These are phyloP conservation scores for Deinandra increscens DNA, from an alignment of 129 eudicot genomes.

Conservation along the genomic window DNA sequence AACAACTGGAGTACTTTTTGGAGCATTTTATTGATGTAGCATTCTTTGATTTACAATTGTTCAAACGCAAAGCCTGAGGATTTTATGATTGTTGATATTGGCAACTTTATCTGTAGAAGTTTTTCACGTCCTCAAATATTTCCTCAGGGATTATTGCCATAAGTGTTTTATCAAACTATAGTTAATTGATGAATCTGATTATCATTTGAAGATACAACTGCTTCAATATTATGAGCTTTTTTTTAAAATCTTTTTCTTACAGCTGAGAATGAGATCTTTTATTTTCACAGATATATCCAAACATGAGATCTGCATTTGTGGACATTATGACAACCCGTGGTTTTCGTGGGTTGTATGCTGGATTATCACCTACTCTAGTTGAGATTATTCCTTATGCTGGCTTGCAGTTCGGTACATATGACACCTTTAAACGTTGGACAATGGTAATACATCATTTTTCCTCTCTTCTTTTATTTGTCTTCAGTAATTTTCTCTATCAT, in stretches of 20 bases:
- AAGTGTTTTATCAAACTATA: neutral
- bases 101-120: constrained; percentile 3
- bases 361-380: constrained; percentile 79
- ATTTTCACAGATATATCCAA: constrained; percentile 71
- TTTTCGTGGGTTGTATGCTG: constrained; percentile 81
- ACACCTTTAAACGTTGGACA: constrained; percentile 90
- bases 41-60: neutral
- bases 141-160: neutral
- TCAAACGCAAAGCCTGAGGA: neutral
- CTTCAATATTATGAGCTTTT: neutral
- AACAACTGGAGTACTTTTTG: neutral
- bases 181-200: neutral
- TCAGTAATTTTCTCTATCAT: neutral
- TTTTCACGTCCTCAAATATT: neutral
- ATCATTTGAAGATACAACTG: constrained; percentile 5
- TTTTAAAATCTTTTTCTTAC: neutral
- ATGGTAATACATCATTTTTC: constrained; percentile 44
- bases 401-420: constrained; percentile 93
- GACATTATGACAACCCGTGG: constrained; percentile 68
- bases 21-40: too few species aligned
- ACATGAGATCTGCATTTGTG: constrained; percentile 82
- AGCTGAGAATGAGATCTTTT: neutral
- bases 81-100: too few species aligned
- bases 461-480: neutral
- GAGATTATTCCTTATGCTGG: constrained; percentile 97